Percentiles rank a stretch among this genome's conserved stretches.
These are phyloP conservation scores for Heritiera littoralis DNA, from an alignment of 345 rosid species.

Conservation along the genomic window DNA sequence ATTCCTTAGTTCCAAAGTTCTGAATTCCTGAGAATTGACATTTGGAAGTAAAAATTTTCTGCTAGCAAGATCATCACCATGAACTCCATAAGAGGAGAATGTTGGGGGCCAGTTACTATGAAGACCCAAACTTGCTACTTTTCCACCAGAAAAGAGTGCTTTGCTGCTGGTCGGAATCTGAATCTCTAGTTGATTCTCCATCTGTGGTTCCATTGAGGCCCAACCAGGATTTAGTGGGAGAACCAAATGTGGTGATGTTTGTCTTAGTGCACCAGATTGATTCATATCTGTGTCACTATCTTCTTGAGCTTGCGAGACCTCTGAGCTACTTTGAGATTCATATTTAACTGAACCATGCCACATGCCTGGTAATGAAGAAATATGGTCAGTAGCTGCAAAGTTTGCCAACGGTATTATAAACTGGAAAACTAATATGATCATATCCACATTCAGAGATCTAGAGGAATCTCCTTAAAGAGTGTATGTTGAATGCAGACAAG, in stretches of 20 bases:
- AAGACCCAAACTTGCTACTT: slow-evolving; percentile 18
- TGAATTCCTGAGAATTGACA: slow-evolving; percentile 21
- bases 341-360: slow-evolving; percentile 25
- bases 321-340: slow-evolving; percentile 25
- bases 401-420: not conserved
- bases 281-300: slow-evolving; percentile 10
- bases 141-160: slow-evolving; percentile 35
- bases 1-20: slow-evolving; percentile 34
- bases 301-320: slow-evolving; percentile 74
- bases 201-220: slow-evolving; percentile 10
- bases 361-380: slow-evolving; percentile 15
- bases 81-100: slow-evolving; percentile 18
- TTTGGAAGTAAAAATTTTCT: slow-evolving; percentile 28
- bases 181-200: slow-evolving; percentile 23
- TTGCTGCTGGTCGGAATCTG: slow-evolving; percentile 25
- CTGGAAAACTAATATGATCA: not conserved
- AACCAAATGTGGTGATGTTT: slow-evolving; percentile 18
- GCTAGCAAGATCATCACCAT: slow-evolving; percentile 27
- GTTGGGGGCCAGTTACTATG: slow-evolving; percentile 23
- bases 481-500: not conserved
- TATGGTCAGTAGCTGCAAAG: slow-evolving; percentile 12
- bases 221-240: slow-evolving; percentile 21
- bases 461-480: not conserved
- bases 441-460: not conserved
- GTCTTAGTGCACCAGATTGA: slow-evolving; percentile 17